phyloP scores from a whole-genome alignment of 495 filamentous ascomycete species.

The Cudoniella acicularis region DNA sequence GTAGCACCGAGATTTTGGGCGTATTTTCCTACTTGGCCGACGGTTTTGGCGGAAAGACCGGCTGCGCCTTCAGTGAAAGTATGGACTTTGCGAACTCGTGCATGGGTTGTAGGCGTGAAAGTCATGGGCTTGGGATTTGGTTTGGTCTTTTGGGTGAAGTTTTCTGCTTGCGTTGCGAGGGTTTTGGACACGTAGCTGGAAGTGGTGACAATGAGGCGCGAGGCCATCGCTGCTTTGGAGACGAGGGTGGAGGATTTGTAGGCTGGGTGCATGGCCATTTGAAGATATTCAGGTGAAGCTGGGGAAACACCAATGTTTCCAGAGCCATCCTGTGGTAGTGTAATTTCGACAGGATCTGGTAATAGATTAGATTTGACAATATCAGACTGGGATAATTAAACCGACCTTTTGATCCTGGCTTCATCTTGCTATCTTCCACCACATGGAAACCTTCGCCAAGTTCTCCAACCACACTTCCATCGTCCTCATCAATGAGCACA shows the following conservation, averaged over 20 bases:
- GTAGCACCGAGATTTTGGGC: slow-evolving; percentile 86
- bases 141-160: slow-evolving; percentile 73
- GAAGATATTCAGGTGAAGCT: slow-evolving; percentile 73
- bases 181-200: slow-evolving; percentile 74
- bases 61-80: slow-evolving; percentile 74
- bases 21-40: slow-evolving; percentile 72
- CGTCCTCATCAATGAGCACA: slow-evolving; percentile 92
- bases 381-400: background rate
- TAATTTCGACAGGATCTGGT: slow-evolving; percentile 87
- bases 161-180: slow-evolving; percentile 71
- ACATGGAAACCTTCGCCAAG: slow-evolving; percentile 78
- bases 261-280: slow-evolving; percentile 78
- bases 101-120: slow-evolving; percentile 82
- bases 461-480: slow-evolving; percentile 92
- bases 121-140: slow-evolving; percentile 75
- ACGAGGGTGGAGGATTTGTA: slow-evolving; percentile 86
- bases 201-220: slow-evolving; percentile 86
- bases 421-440: slow-evolving; percentile 67
- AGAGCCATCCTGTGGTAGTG: slow-evolving; percentile 69
- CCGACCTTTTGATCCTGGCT: slow-evolving; percentile 81
- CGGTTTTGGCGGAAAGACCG: slow-evolving; percentile 75
- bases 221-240: slow-evolving; percentile 84
- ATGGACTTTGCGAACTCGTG: slow-evolving; percentile 80
- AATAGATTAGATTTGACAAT: slow-evolving; percentile 1
- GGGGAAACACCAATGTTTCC: slow-evolving; percentile 71